Conservation (phyloP, 805 yeast species). For the Suhomyces prunicola region DNA sequence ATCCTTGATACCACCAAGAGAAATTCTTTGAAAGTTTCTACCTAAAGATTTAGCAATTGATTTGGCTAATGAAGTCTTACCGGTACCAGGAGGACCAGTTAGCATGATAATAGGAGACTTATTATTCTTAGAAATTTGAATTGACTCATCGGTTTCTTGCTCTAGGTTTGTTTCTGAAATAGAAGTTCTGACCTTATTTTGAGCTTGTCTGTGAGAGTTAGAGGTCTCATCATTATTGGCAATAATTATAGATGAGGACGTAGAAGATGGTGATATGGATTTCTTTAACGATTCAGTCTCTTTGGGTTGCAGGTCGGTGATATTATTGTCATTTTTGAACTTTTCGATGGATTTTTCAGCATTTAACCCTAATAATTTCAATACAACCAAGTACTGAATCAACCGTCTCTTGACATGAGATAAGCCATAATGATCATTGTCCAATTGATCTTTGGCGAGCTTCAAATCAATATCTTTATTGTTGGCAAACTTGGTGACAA, state of each 20-base stretch:
- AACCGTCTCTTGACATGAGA: conserved; percentile 66
- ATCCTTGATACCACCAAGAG: conserved; percentile 85
- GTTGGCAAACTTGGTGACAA: conserved; percentile 26
- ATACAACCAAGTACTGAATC: conserved; percentile 74
- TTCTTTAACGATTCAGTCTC: neutral
- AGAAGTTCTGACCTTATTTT: conserved; percentile 14
- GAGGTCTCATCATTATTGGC: conserved; percentile 37
- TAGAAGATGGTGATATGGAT: neutral
- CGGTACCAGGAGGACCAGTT: conserved; percentile 94
- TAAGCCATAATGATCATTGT: conserved; percentile 42
- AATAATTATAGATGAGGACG: conserved; percentile 23
- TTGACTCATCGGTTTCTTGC: conserved; percentile 9
- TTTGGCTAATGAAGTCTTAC: conserved; percentile 83
- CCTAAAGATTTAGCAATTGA: conserved; percentile 74
- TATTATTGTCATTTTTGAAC: conserved; percentile 10
- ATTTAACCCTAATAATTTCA: conserved; percentile 51
- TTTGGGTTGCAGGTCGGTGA: neutral
- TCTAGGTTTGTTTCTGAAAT: conserved; percentile 9
- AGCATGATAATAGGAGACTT: conserved; percentile 74
- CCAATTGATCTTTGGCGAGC: conserved; percentile 36
- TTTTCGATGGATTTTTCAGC: conserved; percentile 24
- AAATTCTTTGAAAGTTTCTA: conserved; percentile 72
- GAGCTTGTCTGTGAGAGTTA: conserved; percentile 22
- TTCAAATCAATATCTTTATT: conserved; percentile 50
- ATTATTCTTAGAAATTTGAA: conserved; percentile 29